A percentile compares a stretch with the other conserved stretches of the same genome.
Conservation (phyloP, 2,329 filamentous ascomycete genomes). For the Aspergillus spinulosporus region DNA sequence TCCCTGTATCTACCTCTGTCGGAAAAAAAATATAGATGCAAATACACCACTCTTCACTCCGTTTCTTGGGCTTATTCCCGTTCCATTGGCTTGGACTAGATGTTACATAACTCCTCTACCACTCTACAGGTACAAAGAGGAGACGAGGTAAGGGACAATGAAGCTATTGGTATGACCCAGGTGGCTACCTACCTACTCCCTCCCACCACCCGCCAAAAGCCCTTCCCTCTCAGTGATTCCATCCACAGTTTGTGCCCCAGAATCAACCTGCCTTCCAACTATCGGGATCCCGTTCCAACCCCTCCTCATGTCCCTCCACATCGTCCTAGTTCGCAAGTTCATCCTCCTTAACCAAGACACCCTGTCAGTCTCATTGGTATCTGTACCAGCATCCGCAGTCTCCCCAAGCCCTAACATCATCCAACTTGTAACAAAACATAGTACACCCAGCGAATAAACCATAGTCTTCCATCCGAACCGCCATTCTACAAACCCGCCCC, state of each 20-base stretch:
- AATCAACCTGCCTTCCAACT: background rate
- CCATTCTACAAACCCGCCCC: slow-evolving; percentile 50
- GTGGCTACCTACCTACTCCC: background rate
- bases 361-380: background rate
- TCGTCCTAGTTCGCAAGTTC: background rate
- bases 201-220: background rate
- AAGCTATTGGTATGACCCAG: too few species aligned
- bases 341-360: background rate
- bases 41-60: background rate
- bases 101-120: too few species aligned
- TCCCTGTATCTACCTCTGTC: background rate
- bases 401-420: slow-evolving; percentile 27
- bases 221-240: slow-evolving; percentile 1
- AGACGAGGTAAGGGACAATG: background rate
- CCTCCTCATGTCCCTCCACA: slow-evolving; percentile 9
- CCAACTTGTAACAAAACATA: slow-evolving; percentile 30
- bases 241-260: background rate
- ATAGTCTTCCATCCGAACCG: slow-evolving; percentile 36
- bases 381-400: background rate
- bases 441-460: slow-evolving; percentile 30
- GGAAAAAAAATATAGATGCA: slow-evolving; percentile 14
- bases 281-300: slow-evolving; percentile 2
- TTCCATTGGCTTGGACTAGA: background rate
- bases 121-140: background rate
- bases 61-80: background rate